These are phyloP conservation scores for Astraeus odoratus DNA, from an alignment of 768 basidiomycete genomes.

Conservation along the genomic window DNA sequence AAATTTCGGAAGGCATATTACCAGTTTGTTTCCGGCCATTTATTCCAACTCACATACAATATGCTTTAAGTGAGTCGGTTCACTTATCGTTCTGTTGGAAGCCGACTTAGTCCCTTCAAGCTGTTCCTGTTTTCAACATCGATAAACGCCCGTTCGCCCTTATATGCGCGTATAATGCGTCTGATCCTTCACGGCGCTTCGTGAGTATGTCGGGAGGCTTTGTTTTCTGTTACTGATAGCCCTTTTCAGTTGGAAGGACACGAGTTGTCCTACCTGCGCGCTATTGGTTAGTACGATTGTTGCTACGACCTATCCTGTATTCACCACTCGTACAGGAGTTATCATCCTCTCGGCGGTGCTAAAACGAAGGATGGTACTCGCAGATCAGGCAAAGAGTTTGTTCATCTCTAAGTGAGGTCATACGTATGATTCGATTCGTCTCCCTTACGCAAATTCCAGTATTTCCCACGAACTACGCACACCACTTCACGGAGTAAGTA, in stretches of 20 bases:
- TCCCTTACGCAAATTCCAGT: slow-evolving; percentile 32
- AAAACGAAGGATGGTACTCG: slow-evolving; percentile 87
- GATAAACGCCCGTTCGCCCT: slow-evolving; percentile 89
- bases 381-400: slow-evolving; percentile 88
- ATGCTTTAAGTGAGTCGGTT: slow-evolving; percentile 72
- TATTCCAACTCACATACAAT: slow-evolving; percentile 75
- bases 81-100: background rate
- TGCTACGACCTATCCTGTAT: background rate
- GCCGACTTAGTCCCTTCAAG: slow-evolving; percentile 30
- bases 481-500: slow-evolving; percentile 78
- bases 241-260: slow-evolving; percentile 71
- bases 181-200: slow-evolving; percentile 73
- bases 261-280: slow-evolving; percentile 85
- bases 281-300: slow-evolving; percentile 52
- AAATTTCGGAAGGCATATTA: slow-evolving; percentile 80
- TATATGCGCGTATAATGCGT: slow-evolving; percentile 86
- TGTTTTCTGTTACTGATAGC: slow-evolving; percentile 5
- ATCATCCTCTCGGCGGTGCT: slow-evolving; percentile 91
- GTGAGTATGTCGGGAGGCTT: slow-evolving; percentile 34
- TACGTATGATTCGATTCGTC: background rate
- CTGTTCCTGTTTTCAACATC: slow-evolving; percentile 89
- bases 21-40: slow-evolving; percentile 79
- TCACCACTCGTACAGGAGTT: slow-evolving; percentile 44
- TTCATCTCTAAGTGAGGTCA: slow-evolving; percentile 80
- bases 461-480: slow-evolving; percentile 90